A percentile compares a stretch with the other conserved stretches of the same genome.
phyloP scores from a whole-genome alignment of 805 yeast genomes.

The Candida chauliodis region DNA sequence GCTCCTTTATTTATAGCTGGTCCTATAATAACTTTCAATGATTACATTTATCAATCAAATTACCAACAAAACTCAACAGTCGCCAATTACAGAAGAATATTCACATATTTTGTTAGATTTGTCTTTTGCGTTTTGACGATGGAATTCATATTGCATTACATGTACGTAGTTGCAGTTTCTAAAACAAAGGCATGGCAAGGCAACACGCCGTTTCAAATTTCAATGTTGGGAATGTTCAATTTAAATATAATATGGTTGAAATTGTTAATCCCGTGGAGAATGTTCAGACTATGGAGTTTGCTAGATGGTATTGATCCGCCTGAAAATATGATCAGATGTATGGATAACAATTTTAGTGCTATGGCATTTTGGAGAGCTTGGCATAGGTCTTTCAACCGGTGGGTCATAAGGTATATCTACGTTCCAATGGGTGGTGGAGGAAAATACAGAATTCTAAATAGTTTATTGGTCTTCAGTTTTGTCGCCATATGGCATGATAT shows the following conservation, averaged over 20 bases:
- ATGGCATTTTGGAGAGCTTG: conserved; percentile 98
- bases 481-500: conserved; percentile 99
- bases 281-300: conserved; percentile 89
- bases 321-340: conserved; percentile 95
- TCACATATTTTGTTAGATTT: conserved; percentile 65
- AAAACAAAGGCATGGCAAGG: conserved; percentile 87
- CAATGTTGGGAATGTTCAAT: conserved; percentile 91
- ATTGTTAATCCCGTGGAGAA: conserved; percentile 90
- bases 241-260: conserved; percentile 92
- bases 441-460: conserved; percentile 64
- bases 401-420: conserved; percentile 86
- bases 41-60: conserved; percentile 71
- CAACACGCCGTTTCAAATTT: conserved; percentile 85
- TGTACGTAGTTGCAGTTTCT: conserved; percentile 91
- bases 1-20: conserved; percentile 94
- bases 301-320: conserved; percentile 95
- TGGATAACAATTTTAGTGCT: conserved; percentile 90
- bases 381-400: conserved; percentile 91
- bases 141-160: conserved; percentile 85
- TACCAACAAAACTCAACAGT: conserved; percentile 57
- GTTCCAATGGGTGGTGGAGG: conserved; percentile 87
- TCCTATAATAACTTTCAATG: conserved; percentile 90
- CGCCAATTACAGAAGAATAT: conserved; percentile 43
- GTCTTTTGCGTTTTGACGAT: conserved; percentile 72
- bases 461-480: conserved; percentile 84